Base-by-base conservation (phyloP, 2,329 filamentous ascomycete species). In the Apiospora malaysiana region DNA sequence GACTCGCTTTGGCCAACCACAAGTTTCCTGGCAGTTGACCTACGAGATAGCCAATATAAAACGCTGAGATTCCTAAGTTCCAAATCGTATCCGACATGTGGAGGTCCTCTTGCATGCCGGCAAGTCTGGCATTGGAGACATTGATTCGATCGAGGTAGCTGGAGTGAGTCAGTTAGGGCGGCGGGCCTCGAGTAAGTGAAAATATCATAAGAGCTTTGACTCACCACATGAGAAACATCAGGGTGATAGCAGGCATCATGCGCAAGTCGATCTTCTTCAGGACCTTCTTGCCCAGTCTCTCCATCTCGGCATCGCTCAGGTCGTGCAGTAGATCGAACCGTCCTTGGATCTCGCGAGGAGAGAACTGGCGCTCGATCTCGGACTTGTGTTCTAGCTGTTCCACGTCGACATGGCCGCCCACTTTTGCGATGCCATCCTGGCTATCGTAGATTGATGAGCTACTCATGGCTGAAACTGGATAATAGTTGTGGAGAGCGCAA, bases 91-190 rank as follows among this genome's bases (percentile, higher is more conserved):
- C 76, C 37, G 68, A 73, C 71, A 83, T 79, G n/a, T 72, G 37
- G 4, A 84, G 76, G 70, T 81, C 80, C 23, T 74, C 70, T 70
- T 80, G 76, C 63, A 83, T 75, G 2, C 79, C 79, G 21, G 79
- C 78, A 25, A 82, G 77, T 66, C 79, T 77, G 10, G 81, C 81
- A 72, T 82, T 82, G 68, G 83, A 84, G 66, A 87, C 83, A 74
- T 87, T 87, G 51, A 84, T 85, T 67, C 84, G 80, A 73, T 86
- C 84, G 69, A 87, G 80, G 74, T 86, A 86, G 74, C 83, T 85
- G 43, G 82, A 78, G 49, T 8, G 14, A 2, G 49, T 27, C 49
- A 27, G 49, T 56, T 5, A 56, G 25, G 9, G 23, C 37, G 71
- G 12, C 47, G 42, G 71, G 12, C 47, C 18, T 72, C 70, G 8